Conservation (phyloP, 2,329 filamentous ascomycete genomes). For the Lachnellula hyalina region DNA sequence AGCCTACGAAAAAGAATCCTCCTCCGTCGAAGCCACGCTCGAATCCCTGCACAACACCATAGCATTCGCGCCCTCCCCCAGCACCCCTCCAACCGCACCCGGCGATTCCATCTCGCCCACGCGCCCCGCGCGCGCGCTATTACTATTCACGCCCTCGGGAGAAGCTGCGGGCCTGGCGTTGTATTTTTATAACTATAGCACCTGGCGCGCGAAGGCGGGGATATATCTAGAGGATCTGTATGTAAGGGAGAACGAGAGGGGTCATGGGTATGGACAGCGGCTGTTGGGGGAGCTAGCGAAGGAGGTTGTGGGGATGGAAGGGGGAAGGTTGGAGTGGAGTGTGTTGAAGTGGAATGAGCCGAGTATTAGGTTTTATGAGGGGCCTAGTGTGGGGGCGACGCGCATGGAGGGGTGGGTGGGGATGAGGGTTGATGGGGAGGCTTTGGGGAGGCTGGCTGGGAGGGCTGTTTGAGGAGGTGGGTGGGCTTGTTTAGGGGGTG, state of each 20-base stretch:
- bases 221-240: conserved; percentile 95
- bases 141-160: conserved; percentile 50
- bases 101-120: conserved; percentile 50
- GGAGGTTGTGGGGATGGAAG: conserved; percentile 67
- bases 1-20: conserved; percentile 74
- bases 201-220: conserved; percentile 81
- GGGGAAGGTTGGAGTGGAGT: conserved; percentile 79
- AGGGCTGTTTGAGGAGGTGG: conserved; percentile 7
- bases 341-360: conserved; percentile 93
- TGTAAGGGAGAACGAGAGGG: conserved; percentile 64
- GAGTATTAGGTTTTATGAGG: conserved; percentile 80
- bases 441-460: conserved; percentile 51
- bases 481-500: background rate
- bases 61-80: conserved; percentile 58
- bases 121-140: conserved; percentile 69
- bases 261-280: conserved; percentile 72
- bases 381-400: conserved; percentile 53
- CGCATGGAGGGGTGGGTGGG: conserved; percentile 67
- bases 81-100: conserved; percentile 28
- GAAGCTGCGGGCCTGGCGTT: conserved; percentile 69
- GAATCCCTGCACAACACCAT: conserved; percentile 68
- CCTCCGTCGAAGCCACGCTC: conserved; percentile 73
- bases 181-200: conserved; percentile 95
- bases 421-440: conserved; percentile 67
- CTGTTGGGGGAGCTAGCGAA: conserved; percentile 73